Percentiles rank a stretch among this genome's conserved stretches.
phyloP scores from a whole-genome alignment of 192 early-diverging fungal genomes.

The Mortierella antarctica region DNA sequence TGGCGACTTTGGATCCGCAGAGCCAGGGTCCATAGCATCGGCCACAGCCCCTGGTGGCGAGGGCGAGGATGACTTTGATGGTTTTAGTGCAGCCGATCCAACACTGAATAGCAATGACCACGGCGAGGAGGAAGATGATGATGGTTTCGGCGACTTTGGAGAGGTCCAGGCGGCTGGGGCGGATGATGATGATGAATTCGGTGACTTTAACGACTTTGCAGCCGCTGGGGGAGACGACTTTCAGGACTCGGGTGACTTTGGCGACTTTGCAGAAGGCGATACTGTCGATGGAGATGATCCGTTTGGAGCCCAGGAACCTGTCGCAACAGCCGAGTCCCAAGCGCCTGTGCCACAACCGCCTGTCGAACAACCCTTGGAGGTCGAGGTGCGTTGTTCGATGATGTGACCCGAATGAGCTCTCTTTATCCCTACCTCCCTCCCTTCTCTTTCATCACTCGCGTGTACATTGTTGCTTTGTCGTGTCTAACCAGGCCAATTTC shows the following conservation, averaged over 20 bases:
- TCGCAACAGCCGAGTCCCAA: neutral
- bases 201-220: constrained; percentile 51
- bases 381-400: neutral
- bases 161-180: constrained; percentile 20
- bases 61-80: constrained; percentile 23
- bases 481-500: neutral
- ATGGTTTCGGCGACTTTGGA: constrained; percentile 51
- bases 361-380: constrained; percentile 23
- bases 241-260: constrained; percentile 36
- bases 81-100: constrained; percentile 13
- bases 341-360: neutral
- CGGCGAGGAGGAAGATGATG: constrained; percentile 18
- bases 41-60: neutral
- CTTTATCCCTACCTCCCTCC: neutral
- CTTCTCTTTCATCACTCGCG: neutral
- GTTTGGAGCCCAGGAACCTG: constrained; percentile 16
- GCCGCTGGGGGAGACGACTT: constrained; percentile 18
- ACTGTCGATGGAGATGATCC: constrained; percentile 9
- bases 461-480: neutral
- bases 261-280: constrained; percentile 17
- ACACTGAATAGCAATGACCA: neutral
- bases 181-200: constrained; percentile 29
- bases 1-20: constrained; percentile 32
- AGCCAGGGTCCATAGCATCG: neutral
- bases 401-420: neutral